Base-by-base conservation (phyloP, 2,329 filamentous ascomycete genomes). In the Fonsecaea nubica region DNA sequence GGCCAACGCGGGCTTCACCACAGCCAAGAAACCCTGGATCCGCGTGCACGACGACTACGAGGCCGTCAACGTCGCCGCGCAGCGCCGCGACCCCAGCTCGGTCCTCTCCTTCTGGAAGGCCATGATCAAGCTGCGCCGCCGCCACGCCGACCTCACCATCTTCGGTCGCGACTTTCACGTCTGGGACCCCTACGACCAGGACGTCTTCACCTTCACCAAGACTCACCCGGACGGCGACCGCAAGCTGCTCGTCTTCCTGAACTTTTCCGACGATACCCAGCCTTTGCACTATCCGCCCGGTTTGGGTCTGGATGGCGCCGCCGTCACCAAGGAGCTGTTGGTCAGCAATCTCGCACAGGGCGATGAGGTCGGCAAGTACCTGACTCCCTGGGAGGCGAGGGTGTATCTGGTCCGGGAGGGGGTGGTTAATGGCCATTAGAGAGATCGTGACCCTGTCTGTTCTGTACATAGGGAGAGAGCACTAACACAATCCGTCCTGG, bases 1-100 rank as follows among this genome's bases (percentile, higher is more conserved):
- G 38, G 80, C 77, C 0, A 84, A 92, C 66, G 89, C 82, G 0
- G 90, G 90, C 10, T 93, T 92, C 78, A 88, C 88, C 0, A 79
- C 79, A 1, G 78, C 25, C 25, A 25, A 77, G 1, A 82, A 81
- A 62, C 88, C 90, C 2, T 93, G 90, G 90, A 92, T 92, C 85
- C 83, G 85, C 13, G 84, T 88, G 45, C 88, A 91, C 74, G 85
- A 89, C 63, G 84, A 87, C 74, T 89, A 87, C 75, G 75, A 74
- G 1, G 76, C 80, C n/a, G 80, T 89, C 77, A 93, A 93, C 73
- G 89, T 87, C 33, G 83, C 82, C 1, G 73, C 80, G 0, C 74
- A 80, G 62, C 71, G 78, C 45, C 69, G 73, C 21, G 76, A 81
- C 57, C 75, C 76, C 0, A 70, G 75, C 15, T 88, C 85, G 7